Conservation (phyloP, 2,329 filamentous ascomycete genomes). For the Blumeriella jaapii region DNA sequence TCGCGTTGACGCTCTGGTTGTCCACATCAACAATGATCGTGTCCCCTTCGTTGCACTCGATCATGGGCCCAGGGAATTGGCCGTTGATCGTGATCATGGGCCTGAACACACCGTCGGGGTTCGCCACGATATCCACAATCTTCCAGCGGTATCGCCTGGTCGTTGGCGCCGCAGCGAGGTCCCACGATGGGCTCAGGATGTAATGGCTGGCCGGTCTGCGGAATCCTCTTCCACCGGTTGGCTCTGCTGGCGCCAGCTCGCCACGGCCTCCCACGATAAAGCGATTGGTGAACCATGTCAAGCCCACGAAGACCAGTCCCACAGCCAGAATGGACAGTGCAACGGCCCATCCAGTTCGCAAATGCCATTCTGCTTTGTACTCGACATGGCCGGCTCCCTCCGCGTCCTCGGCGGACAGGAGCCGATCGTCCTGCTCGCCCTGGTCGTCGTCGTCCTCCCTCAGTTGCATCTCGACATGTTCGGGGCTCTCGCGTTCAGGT, state of each 20-base stretch:
- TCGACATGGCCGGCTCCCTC: conserved; percentile 11
- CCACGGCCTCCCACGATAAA: conserved; percentile 15
- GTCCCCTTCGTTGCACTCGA: conserved; percentile 65
- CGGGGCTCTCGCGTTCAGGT: conserved; percentile 10
- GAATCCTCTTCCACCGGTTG: conserved; percentile 15
- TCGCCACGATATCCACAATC: conserved; percentile 43
- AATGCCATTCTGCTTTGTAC: conserved; percentile 23
- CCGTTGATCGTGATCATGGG: conserved; percentile 62
- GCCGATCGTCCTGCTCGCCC: conserved; percentile 17
- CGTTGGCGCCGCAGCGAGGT: conserved; percentile 36
- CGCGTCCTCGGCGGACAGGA: conserved; percentile 15
- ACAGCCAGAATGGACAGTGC: conserved; percentile 15
- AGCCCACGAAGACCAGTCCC: conserved; percentile 13
- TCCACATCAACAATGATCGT: conserved; percentile 55
- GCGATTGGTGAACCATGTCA: conserved; percentile 17
- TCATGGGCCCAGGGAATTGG: conserved; percentile 60
- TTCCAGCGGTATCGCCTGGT: conserved; percentile 49
- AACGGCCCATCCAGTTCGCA: conserved; percentile 23
- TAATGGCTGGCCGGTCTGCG: conserved; percentile 37
- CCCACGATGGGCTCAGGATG: conserved; percentile 44
- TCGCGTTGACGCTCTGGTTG: conserved; percentile 52
- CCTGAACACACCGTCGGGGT: conserved; percentile 47
- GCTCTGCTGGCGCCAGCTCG: conserved; percentile 9
- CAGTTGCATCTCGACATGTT: conserved; percentile 23
- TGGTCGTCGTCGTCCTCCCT: conserved; percentile 13